Evolutionary conservation across 2,329 filamentous ascomycete species (phyloP), one percentile per base, ranked within the genome.

Genomic region (Hymenoscyphus fraxineus): DNA sequence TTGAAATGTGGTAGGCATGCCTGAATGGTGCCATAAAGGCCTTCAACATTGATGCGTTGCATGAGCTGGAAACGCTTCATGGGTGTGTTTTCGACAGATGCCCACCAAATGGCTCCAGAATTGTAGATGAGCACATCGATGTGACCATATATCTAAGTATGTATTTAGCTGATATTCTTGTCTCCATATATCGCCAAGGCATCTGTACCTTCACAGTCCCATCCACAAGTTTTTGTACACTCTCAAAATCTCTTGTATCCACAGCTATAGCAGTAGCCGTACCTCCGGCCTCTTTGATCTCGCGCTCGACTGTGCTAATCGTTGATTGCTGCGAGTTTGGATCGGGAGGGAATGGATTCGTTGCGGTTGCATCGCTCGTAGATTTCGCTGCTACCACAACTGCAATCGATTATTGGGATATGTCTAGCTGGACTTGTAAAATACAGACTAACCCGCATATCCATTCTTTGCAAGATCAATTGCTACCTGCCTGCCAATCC

Each of bases 81-180:
- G 0, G 90, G 88, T 0, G 91, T 94, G 58, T 87, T 84, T 60
- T 87, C 83, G 0, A 96, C 86, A 1, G 88, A 83, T 0, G 88
- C 84, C 91, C 91, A 94, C 88, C 89, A 95, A 69, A 96, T 93
- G 2, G 92, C 92, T 51, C 92, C 92, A 0, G 88, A 88, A 75
- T 95, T 96, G 80, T 96, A 96, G 59, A 95, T 76, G 2, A 96
- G 77, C 0, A 89, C 88, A 73, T 95, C 91, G 3, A 96, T 79
- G 27, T 83, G 83, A 32, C 63, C 65, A 19, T 69, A 68, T 6
- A 68, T 64, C 65, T 66, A 39, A 35, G 56, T n/a, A 15, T 19
- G 22, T 16, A 19, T 62, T 35, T 38, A 65, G 57, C 61, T 44
- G 4, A 44, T 19, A 44, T 60, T 59, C 65, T 74, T 73, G 13